A percentile compares a stretch with the other conserved stretches of the same genome.
Evolutionary conservation across 2,329 filamentous ascomycete genomes (phyloP).

Genomic region (Fusarium nelsonii): DNA sequence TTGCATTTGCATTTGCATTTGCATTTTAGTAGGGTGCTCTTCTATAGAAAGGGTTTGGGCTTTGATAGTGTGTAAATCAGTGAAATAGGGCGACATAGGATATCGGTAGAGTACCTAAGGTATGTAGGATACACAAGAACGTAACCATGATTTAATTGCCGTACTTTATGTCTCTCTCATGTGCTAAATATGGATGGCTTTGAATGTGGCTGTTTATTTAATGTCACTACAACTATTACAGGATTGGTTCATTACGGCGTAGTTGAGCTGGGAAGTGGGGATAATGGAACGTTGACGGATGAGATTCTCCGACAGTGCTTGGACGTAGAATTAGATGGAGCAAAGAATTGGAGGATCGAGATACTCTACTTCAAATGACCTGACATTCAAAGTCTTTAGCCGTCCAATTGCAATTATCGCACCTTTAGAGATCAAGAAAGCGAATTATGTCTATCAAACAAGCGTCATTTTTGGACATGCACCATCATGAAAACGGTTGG

Average conservation of each 20-base stretch:
- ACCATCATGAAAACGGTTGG: conserved; percentile 32
- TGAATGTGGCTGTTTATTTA: no score
- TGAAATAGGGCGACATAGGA: not conserved
- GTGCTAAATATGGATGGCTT: no score
- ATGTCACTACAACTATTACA: no score
- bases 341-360: no score
- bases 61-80: not conserved
- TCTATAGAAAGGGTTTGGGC: not conserved
- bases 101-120: not conserved
- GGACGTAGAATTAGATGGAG: not conserved
- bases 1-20: no score
- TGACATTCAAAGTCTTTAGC: not conserved
- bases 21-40: no score
- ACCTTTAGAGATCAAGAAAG: not conserved
- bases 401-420: not conserved
- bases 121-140: not conserved
- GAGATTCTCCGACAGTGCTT: not conserved
- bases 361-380: not conserved
- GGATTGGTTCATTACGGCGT: not conserved
- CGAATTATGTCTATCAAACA: not conserved
- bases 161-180: no score
- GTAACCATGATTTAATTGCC: no score
- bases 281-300: not conserved
- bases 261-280: conserved; percentile 18
- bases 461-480: conserved; percentile 1